Base-by-base conservation (phyloP, 2,329 filamentous ascomycete genomes). In the Helicocarpus griseus region DNA sequence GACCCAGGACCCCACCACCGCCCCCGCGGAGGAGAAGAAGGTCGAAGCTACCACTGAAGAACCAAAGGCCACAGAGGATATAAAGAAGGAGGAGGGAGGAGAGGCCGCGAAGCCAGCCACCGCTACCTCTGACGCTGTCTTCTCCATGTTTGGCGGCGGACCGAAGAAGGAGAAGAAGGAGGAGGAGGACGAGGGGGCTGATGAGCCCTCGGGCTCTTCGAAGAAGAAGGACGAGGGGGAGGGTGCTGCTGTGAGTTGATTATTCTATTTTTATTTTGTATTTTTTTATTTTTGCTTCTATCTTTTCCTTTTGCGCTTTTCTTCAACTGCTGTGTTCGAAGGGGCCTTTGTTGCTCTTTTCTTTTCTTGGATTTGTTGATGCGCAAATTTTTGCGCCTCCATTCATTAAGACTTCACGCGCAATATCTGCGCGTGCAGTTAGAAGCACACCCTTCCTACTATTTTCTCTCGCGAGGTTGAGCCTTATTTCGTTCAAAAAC, bases 111-210 rank as follows among this genome's bases (percentile, higher is more conserved):
- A 53, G 36, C 50, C 70, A 46, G 64, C 68, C 49, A 70, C 69
- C 55, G 69, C 70, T 55, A 72, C 74, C 31, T 65, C 65, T 53
- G 74, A 77, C 63, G 79, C 69, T 56, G 87, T 97, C 58, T 97
- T 97, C 78, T 91, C 88, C 72, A 97, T 98, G 93, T 98, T 98
- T 68, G 93, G 93, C 62, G 93, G 93, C 58, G 93, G 93, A 56
- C 87, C 87, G 55, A 95, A 95, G 82, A 97, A 95, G 78, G 88
- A 93, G 76, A 90, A 89, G 80, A 95, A 93, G 79, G 82, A 83
- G 56, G 85, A 87, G 54, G 76, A 63, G 29, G 73, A 86, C 29
- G 87, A 87, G 65, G 89, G 87, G 61, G 85, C 83, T 58, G 85
- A 89, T 60, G 90, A 96, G 69, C 87, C 83, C 68, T 94, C 88